A percentile compares a stretch with the other conserved stretches of the same genome.
phyloP scores from a whole-genome alignment of 202 grass and related monocot genomes.

The Tripidium arundinaceum region DNA sequence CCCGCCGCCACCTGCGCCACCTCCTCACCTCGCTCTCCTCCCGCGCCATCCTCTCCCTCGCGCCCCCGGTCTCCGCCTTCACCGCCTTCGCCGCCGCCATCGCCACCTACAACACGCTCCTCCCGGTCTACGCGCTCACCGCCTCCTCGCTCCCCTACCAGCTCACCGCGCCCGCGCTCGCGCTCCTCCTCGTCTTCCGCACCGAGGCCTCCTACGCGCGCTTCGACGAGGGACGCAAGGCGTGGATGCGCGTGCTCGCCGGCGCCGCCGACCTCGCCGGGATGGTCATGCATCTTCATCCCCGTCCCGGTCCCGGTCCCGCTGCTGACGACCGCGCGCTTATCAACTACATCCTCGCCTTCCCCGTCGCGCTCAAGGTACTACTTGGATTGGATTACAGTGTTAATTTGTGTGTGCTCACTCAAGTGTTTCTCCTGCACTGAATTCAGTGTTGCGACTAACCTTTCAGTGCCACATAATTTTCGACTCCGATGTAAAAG shows the following conservation, averaged over 20 bases:
- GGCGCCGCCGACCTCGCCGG: constrained; percentile 61
- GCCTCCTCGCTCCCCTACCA: constrained; percentile 75
- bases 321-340: constrained; percentile 23
- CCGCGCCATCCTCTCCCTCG: constrained; percentile 81
- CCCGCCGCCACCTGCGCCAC: constrained; percentile 82
- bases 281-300: constrained; percentile 39
- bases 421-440: no score
- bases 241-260: constrained; percentile 70
- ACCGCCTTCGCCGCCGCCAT: constrained; percentile 73
- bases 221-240: constrained; percentile 78
- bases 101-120: constrained; percentile 73
- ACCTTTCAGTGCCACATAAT: constrained; percentile 75
- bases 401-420: no score
- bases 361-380: constrained; percentile 91
- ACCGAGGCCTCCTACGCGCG: constrained; percentile 94
- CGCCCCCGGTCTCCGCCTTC: constrained; percentile 68
- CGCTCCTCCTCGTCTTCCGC: constrained; percentile 88
- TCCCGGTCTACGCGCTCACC: constrained; percentile 50
- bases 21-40: constrained; percentile 62
- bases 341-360: constrained; percentile 85
- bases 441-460: background rate
- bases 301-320: background rate
- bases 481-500: constrained; percentile 54
- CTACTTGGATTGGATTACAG: background rate
- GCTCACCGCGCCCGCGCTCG: constrained; percentile 80